phyloP scores from a whole-genome alignment of 495 filamentous ascomycete species.

The Pyrenula massariospora region DNA sequence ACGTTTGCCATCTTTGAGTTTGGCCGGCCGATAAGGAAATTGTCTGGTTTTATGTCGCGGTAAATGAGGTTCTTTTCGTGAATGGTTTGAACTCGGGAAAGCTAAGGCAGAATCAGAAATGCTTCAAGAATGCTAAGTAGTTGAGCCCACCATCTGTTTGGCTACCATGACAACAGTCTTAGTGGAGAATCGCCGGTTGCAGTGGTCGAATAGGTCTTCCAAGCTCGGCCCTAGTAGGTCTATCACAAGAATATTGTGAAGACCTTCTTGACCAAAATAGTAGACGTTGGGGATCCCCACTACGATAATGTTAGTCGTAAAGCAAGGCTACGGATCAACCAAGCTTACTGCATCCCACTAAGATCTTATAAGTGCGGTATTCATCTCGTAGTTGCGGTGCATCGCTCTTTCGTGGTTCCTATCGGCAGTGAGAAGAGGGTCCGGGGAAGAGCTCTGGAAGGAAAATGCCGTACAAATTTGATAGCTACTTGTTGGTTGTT shows the following conservation, averaged over 20 bases:
- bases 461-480: slow-evolving; percentile 73
- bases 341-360: slow-evolving; percentile 97
- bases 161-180: slow-evolving; percentile 99
- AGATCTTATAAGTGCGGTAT: slow-evolving; percentile 98
- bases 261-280: slow-evolving; percentile 97
- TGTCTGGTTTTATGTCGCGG: slow-evolving; percentile 98
- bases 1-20: slow-evolving; percentile 89
- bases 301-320: slow-evolving; percentile 28
- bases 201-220: slow-evolving; percentile 97
- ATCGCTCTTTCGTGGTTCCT: slow-evolving; percentile 99
- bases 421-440: slow-evolving; percentile 10
- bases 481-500: slow-evolving; percentile 99
- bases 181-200: slow-evolving; percentile 84
- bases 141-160: slow-evolving; percentile 85
- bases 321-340: slow-evolving; percentile 1
- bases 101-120: slow-evolving; percentile 31
- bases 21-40: slow-evolving; percentile 96
- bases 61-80: slow-evolving; percentile 99
- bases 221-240: slow-evolving; percentile 92
- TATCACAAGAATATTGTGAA: slow-evolving; percentile 99
- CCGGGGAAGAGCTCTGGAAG: neutral
- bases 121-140: slow-evolving; percentile 2
- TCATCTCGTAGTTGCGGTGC: slow-evolving; percentile 96
- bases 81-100: slow-evolving; percentile 97
- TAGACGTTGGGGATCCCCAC: slow-evolving; percentile 99